Conservation (phyloP, 768 basidiomycete species). For the Amanita jacksonii region DNA sequence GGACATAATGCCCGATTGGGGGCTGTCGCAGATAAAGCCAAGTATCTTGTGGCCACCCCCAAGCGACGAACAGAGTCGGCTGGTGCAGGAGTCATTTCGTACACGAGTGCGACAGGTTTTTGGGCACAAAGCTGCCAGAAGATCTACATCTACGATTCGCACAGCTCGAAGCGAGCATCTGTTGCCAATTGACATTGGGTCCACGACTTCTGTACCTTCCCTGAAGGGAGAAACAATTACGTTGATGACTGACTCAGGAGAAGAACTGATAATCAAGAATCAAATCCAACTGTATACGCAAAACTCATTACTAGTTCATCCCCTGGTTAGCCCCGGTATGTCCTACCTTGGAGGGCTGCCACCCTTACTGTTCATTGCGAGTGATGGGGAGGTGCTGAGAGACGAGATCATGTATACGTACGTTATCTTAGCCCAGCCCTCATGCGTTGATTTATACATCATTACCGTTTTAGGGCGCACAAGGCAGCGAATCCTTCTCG, state of each 20-base stretch:
- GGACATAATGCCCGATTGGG: slow-evolving; percentile 77
- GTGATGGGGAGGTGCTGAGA: slow-evolving; percentile 85
- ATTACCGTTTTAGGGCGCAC: slow-evolving; percentile 54
- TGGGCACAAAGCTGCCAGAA: slow-evolving; percentile 8
- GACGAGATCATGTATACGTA: slow-evolving; percentile 88
- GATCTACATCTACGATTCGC: slow-evolving; percentile 15
- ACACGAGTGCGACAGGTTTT: slow-evolving; percentile 52
- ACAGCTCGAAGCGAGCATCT: slow-evolving; percentile 11
- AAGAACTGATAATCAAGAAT: slow-evolving; percentile 41
- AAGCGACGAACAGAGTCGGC: slow-evolving; percentile 47
- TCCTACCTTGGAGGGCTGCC: slow-evolving; percentile 87
- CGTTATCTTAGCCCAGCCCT: slow-evolving; percentile 15
- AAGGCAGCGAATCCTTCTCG: slow-evolving; percentile 79
- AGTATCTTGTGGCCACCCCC: slow-evolving; percentile 74
- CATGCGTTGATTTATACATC: not conserved
- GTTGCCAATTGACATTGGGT: slow-evolving; percentile 36
- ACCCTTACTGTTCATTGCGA: slow-evolving; percentile 74
- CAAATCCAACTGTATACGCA: slow-evolving; percentile 85
- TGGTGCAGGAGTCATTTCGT: slow-evolving; percentile 50
- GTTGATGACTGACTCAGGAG: slow-evolving; percentile 38
- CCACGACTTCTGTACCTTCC: slow-evolving; percentile 34
- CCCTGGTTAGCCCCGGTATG: slow-evolving; percentile 73
- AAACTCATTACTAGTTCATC: slow-evolving; percentile 70
- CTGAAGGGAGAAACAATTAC: slow-evolving; percentile 34
- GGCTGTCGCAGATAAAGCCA: slow-evolving; percentile 71